Base-by-base conservation (phyloP, 2,329 filamentous ascomycete species). In the Xylaria sp. region DNA sequence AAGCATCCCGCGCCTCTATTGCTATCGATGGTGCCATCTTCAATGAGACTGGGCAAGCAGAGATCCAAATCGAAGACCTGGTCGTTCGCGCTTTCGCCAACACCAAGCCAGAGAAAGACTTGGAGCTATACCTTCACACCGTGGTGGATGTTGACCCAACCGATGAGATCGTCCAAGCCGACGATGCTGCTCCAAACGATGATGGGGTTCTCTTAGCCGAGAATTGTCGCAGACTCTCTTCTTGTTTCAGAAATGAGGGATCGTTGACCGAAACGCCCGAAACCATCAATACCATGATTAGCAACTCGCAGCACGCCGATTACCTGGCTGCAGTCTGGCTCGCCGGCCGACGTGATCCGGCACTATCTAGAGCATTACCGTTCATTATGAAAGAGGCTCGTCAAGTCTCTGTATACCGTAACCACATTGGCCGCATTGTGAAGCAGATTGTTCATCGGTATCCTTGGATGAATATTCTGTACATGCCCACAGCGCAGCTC, bases 81-180 rank as follows among this genome's bases (percentile, higher is more conserved):
- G 62, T 70, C 1, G 75, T 79, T 56, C 66, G 70, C 12, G 76
- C 78, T 28, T 51, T 79, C 13, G 73, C 75, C 7, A 71, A 77
- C 20, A 78, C 73, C 1, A 69, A 63, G 9, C 73, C 78, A 0
- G 74, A 75, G 15, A 73, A 78, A n/a, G 78, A 79, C 65, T 65
- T 73, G 31, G 77, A 79, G 46, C 44, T 79, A 9, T 79, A 79
- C 44, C 73, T 79, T 7, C 72, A 76, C 59, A 79, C 77, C 0
- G 72, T 78, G n/a, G 69, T 80, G 66, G 79, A 82, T n/a, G 28
- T 82, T 4, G 82, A 84, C 56, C 82, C 83, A 0, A 81, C 81
- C 13, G 76, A 82, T 39, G 78, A 80, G 51, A 81, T 85, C 15
- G 69, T 81, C 3, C 59, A 57, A 0, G 56, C 67, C 1, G 60